A percentile compares a stretch with the other conserved stretches of the same genome.
Conservation (phyloP, 2,329 filamentous ascomycete species). For the Tolypocladium cylindrosporum region DNA sequence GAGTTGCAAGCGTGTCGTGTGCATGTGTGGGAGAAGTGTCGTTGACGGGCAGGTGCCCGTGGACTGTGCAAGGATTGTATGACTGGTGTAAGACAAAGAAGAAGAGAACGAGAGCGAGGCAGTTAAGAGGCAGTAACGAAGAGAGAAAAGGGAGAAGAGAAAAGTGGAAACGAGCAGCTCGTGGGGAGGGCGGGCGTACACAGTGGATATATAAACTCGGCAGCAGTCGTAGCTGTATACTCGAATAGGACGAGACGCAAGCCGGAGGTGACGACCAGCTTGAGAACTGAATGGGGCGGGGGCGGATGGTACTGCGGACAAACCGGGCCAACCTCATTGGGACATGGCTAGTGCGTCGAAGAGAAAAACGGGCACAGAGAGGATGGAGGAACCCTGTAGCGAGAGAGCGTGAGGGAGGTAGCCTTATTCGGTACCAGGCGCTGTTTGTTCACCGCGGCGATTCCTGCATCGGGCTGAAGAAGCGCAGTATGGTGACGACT, state of each 20-base stretch:
- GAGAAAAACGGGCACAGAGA: constrained; percentile 1
- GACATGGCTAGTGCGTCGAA: constrained; percentile 19
- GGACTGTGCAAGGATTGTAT: not conserved
- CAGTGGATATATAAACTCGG: constrained; percentile 26
- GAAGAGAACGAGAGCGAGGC: constrained; percentile 10
- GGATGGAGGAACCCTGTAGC: not conserved
- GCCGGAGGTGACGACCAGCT: constrained; percentile 39
- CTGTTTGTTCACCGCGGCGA: constrained; percentile 5
- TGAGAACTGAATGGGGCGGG: constrained; percentile 29
- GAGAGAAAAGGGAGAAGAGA: constrained; percentile 1
- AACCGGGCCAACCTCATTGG: constrained; percentile 35
- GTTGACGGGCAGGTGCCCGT: not conserved
- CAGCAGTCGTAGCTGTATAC: constrained; percentile 6
- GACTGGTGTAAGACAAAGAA: constrained; percentile 2
- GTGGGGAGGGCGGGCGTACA: constrained; percentile 8
- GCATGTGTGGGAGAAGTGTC: constrained; percentile 12
- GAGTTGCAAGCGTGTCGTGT: constrained; percentile 14
- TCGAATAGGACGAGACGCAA: constrained; percentile 14
- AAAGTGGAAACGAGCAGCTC: constrained; percentile 7
- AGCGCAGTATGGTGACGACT: constrained; percentile 2
- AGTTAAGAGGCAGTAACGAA: constrained; percentile 12
- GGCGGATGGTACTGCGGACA: constrained; percentile 31
- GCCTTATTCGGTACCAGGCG: constrained; percentile 7
- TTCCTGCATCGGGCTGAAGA: constrained; percentile 6
- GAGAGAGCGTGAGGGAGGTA: constrained; percentile 2